These are phyloP conservation scores for Sarocladium strictum DNA, from an alignment of 2,329 filamentous ascomycete species.

Conservation along the genomic window DNA sequence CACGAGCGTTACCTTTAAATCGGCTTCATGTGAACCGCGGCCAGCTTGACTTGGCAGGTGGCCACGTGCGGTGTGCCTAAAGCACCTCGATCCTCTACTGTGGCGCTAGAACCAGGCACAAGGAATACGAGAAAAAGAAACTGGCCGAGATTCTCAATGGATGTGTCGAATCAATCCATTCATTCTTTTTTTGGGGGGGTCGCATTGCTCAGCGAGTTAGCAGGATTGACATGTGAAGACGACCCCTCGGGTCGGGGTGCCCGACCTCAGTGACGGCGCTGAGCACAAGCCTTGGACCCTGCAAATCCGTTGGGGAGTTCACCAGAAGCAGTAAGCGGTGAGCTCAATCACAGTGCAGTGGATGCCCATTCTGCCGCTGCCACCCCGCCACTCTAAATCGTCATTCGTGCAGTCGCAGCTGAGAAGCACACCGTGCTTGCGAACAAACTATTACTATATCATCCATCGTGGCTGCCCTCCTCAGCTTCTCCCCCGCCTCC, in stretches of 20 bases:
- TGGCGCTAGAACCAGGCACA: background rate
- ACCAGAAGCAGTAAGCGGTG: background rate
- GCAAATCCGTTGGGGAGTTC: slow-evolving; percentile 8
- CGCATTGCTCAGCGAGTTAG: too few relatives aligned
- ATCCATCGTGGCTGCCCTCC: background rate
- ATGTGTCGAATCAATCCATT: background rate
- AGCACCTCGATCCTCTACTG: background rate
- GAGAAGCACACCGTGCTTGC: too few relatives aligned
- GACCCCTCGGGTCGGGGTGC: slow-evolving; percentile 5
- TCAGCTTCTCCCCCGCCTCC: background rate
- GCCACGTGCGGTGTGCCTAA: background rate
- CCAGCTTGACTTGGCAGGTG: background rate
- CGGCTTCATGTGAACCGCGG: background rate
- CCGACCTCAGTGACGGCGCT: background rate
- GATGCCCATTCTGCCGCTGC: background rate
- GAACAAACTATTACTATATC: slow-evolving; percentile 1
- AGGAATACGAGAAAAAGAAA: background rate
- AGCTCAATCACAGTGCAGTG: background rate
- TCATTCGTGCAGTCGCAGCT: background rate
- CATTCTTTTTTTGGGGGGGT: background rate
- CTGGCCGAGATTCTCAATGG: background rate
- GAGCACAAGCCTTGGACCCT: background rate
- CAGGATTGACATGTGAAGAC: slow-evolving; percentile 4
- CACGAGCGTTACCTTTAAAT: too few relatives aligned
- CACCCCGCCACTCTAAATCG: slow-evolving; percentile 7